Conservation (phyloP, 2,329 filamentous ascomycete species). For the Lasiodiplodia hormozganensis region DNA sequence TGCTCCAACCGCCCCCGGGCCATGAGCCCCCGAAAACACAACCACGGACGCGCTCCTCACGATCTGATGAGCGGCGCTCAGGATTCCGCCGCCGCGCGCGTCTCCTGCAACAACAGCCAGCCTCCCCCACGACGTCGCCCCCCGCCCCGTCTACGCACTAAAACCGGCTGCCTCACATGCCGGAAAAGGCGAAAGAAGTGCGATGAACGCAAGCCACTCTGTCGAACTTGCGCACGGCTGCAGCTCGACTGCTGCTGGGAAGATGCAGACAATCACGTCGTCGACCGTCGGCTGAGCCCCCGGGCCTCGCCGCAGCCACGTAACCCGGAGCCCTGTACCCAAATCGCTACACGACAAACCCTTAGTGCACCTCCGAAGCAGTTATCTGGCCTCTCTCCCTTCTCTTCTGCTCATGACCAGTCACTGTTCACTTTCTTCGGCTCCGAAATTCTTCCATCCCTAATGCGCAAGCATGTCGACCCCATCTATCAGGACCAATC, state of each 20-base stretch:
- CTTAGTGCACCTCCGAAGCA: not conserved
- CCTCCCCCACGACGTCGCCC: conserved; percentile 4
- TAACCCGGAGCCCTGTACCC: not conserved
- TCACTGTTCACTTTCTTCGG: conserved; percentile 1
- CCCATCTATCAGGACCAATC: conserved; percentile 4
- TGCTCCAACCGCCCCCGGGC: not conserved
- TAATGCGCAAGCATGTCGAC: conserved; percentile 12
- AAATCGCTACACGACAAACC: not conserved
- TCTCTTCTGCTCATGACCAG: not conserved
- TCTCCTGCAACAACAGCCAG: not conserved
- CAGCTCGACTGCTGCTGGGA: conserved; percentile 14
- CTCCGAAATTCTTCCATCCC: not conserved
- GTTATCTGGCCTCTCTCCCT: not conserved
- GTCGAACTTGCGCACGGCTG: conserved; percentile 15
- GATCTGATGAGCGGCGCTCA: not conserved
- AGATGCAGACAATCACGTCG: not conserved
- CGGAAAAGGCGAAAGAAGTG: conserved; percentile 8
- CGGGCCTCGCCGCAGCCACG: not conserved
- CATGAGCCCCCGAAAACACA: not conserved
- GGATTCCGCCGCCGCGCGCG: not conserved
- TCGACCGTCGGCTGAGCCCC: not conserved
- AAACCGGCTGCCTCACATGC: conserved; percentile 24
- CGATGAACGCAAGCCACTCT: conserved; percentile 18
- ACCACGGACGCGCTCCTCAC: not conserved
- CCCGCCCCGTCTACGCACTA: conserved; percentile 14